Conservation (phyloP, 208 protist species). For the Trypanosoma scelopori region DNA sequence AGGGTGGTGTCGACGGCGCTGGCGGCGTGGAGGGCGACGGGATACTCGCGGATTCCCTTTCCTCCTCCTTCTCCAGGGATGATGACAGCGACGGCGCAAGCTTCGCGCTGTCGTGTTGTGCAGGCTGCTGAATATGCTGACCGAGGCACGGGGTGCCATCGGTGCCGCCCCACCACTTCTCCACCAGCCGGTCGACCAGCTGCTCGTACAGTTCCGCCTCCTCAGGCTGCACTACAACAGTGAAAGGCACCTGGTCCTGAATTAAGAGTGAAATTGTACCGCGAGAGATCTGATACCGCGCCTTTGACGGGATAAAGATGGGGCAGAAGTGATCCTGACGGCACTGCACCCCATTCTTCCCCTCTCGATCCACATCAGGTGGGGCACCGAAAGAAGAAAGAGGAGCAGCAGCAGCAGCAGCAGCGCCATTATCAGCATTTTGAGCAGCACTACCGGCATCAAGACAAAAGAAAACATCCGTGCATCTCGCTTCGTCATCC, state of each 20-base stretch:
- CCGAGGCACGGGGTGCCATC: neutral
- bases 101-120: neutral
- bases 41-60: neutral
- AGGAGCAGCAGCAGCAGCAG: neutral
- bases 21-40: neutral
- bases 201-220: slow-evolving; percentile 57
- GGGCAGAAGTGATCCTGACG: slow-evolving; percentile 38
- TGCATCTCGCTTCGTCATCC: no score
- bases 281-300: slow-evolving; percentile 50
- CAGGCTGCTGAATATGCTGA: no score
- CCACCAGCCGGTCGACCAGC: slow-evolving; percentile 61
- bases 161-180: slow-evolving; percentile 39
- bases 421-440: no score
- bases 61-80: neutral
- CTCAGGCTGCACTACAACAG: slow-evolving; percentile 71
- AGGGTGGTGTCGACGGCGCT: neutral
- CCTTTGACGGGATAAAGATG: slow-evolving; percentile 84
- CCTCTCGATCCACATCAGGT: neutral
- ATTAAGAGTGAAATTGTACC: slow-evolving; percentile 65
- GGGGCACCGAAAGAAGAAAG: neutral
- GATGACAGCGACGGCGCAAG: neutral
- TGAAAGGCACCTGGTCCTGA: slow-evolving; percentile 72
- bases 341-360: neutral
- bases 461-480: no score
- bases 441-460: no score